Evolutionary conservation across 2,329 filamentous ascomycete species (phyloP).

Genomic region (Cercospora brassicicola): DNA sequence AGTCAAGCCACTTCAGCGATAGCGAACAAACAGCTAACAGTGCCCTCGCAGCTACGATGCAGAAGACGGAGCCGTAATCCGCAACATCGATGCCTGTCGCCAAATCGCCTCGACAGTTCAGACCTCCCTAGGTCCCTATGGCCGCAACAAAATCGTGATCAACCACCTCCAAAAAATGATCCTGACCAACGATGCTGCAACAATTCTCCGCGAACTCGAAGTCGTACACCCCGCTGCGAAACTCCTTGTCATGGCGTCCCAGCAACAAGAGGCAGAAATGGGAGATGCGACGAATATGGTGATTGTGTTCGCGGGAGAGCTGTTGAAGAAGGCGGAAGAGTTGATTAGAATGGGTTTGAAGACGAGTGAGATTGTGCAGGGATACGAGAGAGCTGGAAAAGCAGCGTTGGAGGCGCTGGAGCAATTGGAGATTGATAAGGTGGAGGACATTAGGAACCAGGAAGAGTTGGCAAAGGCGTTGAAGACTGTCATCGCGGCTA

Average conservation of each 20-base stretch:
- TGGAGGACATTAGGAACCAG: slow-evolving; percentile 77
- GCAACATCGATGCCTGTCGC: slow-evolving; percentile 97
- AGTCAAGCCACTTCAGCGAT: slow-evolving; percentile 17
- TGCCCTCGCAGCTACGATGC: slow-evolving; percentile 75
- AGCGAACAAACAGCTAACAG: slow-evolving; percentile 32
- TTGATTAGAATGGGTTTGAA: slow-evolving; percentile 94
- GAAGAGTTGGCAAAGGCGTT: slow-evolving; percentile 91
- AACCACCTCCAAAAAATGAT: slow-evolving; percentile 99
- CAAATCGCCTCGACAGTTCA: slow-evolving; percentile 95
- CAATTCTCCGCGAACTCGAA: slow-evolving; percentile 94
- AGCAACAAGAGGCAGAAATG: slow-evolving; percentile 99
- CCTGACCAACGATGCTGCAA: slow-evolving; percentile 94
- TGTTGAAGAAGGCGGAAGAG: slow-evolving; percentile 96
- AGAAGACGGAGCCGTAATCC: slow-evolving; percentile 96
- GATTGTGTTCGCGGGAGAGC: slow-evolving; percentile 90
- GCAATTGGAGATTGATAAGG: slow-evolving; percentile 80
- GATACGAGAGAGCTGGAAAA: slow-evolving; percentile 91
- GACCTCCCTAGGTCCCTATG: slow-evolving; percentile 94
- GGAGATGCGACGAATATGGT: slow-evolving; percentile 97
- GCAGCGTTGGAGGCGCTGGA: slow-evolving; percentile 84
- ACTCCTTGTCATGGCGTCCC: slow-evolving; percentile 95
- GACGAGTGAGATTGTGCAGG: slow-evolving; percentile 93
- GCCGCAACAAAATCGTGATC: slow-evolving; percentile 99
- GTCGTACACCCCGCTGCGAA: slow-evolving; percentile 98
- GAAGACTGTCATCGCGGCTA: slow-evolving; percentile 90